Evolutionary conservation across 768 basidiomycete species (phyloP), one percentile per base, ranked within the genome.

Genomic region (Russula griseocarnosa): DNA sequence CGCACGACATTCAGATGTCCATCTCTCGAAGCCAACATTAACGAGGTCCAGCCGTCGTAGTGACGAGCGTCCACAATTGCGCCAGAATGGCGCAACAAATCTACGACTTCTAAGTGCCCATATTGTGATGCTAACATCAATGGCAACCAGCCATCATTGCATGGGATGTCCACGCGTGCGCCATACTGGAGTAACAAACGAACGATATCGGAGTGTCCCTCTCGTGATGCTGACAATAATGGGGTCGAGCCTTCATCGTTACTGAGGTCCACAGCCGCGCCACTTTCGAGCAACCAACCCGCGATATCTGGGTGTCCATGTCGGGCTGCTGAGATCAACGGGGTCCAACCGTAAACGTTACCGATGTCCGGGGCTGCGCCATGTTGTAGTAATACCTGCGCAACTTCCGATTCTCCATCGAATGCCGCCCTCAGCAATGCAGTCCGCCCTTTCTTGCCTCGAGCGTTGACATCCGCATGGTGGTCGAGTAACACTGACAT

Each of bases 101-200:
- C 14, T 9, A 53, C 52, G 4, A 53, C 9, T n/a, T 53, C 52
- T 7, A 10, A 1, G 7, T 32, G 20, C 16, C 9, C 20, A 34
- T 5, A 1, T 18, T 9, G 1, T 4, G n/a, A 34, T 34, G 52
- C 52, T 2, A 0, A 1, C 9, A 0, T 0, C 9, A 22, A n/a
- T 4, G 52, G n/a, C 5, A 32, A 34, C 20, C 20, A 20, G 9
- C n/a, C 32, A 5, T 32, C 8, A 2, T n/a, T 34, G 32, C 16
- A 3, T 1, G 10, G 32, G 32, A 3, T 3, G 20, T 34, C 10
- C 32, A 18, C 9, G 6, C 9, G 0, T 22, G 32, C 52, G 3
- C 50, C 50, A 51, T 16, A 8, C 18, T 30, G 16, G 28, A 51
- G 50, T 24, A 22, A 24, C 4, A 24, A 13, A 22, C 11, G 20